Evolutionary conservation across 352 stramenopile species (phyloP), one percentile per base, ranked within the genome.

Genomic region (Phytophthora pistaciae): DNA sequence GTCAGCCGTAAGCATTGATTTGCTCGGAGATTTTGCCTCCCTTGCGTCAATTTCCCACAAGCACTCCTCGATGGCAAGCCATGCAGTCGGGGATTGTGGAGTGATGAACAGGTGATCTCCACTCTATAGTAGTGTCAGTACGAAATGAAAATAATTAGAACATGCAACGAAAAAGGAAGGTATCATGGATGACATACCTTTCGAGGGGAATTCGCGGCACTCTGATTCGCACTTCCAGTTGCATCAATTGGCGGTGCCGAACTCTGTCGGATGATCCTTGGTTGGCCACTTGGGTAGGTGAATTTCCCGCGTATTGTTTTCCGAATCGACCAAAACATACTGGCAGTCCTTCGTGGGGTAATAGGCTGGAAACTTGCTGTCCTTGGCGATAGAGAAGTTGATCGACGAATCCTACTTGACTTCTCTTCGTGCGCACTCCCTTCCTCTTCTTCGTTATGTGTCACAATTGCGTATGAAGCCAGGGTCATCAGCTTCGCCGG

Each of bases 31-130:
- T 46, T 62, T 72, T 7, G 36, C 52, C n/a, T 56, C 62, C 36
- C 68, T 72, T 21, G 67, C 63, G 36, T 93, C 85, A 56, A 93
- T 75, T 33, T 88, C 74, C 85, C 85, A 92, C 36, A 93, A 64
- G 40, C 74, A 82, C 3, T 77, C 65, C 64, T 93, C 84, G 29
- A 93, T 83, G 3, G 66, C 68, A n/a, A 70, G 29, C 85, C 85
- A 92, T 60, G 91, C 80, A 21, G 25, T 58, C 11, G 56, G n/a
- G 18, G 74, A 71, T 50, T 79, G 66, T 1, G 73, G 59, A 9
- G 60, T 56, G 18, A 66, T 58, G 40, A 58, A 0, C 23, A 71
- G 23, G 40, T 60, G 64, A 3, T 70, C 54, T 3, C 27, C 58
- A 44, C 20, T 68, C 65, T 77, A 40, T n/a, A 66, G 36, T 58